Evolutionary conservation across 352 stramenopile species (phyloP).

Genomic region (Globisporangium cystogenes): DNA sequence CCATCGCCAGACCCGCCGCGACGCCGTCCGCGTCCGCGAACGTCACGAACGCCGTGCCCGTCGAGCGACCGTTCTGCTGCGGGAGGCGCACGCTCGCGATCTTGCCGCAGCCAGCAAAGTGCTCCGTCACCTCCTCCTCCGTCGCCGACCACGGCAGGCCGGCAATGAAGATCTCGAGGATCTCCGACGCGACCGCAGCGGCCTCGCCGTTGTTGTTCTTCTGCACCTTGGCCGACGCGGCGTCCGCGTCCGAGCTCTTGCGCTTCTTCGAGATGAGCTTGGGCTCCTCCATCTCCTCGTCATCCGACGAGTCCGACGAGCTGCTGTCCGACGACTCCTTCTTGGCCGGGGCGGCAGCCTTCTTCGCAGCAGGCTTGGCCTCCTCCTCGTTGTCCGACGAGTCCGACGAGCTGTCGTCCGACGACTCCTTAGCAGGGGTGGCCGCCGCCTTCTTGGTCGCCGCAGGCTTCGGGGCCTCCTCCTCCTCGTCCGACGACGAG

Average conservation of each 20-base stretch:
- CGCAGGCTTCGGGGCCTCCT: conserved; percentile 26
- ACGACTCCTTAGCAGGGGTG: conserved; percentile 16
- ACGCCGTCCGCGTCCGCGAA: conserved; percentile 78
- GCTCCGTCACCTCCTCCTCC: conserved; percentile 92
- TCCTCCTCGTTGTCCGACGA: conserved; percentile 55
- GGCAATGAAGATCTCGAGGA: conserved; percentile 86
- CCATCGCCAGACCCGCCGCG: conserved; percentile 84
- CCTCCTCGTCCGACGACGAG: conserved; percentile 40
- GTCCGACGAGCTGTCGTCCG: conserved; percentile 8
- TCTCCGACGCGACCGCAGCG: conserved; percentile 37
- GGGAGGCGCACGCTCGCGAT: conserved; percentile 83
- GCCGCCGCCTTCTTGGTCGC: conserved; percentile 25
- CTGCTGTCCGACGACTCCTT: conserved; percentile 34
- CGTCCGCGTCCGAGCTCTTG: conserved; percentile 73
- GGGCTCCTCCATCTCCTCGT: conserved; percentile 43
- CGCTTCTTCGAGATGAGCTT: conserved; percentile 76
- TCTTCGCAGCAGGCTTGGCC: conserved; percentile 20
- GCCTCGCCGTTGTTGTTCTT: conserved; percentile 71
- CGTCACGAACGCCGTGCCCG: conserved; percentile 94
- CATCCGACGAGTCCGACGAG: conserved; percentile 20
- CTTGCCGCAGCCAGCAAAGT: conserved; percentile 92
- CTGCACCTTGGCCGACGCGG: conserved; percentile 55
- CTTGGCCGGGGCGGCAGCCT: conserved; percentile 26
- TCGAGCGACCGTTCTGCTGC: conserved; percentile 86
- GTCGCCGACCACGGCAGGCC: conserved; percentile 94